These are phyloP conservation scores for Stylosanthes scabra DNA, from an alignment of 331 rosid genomes.

Conservation along the genomic window DNA sequence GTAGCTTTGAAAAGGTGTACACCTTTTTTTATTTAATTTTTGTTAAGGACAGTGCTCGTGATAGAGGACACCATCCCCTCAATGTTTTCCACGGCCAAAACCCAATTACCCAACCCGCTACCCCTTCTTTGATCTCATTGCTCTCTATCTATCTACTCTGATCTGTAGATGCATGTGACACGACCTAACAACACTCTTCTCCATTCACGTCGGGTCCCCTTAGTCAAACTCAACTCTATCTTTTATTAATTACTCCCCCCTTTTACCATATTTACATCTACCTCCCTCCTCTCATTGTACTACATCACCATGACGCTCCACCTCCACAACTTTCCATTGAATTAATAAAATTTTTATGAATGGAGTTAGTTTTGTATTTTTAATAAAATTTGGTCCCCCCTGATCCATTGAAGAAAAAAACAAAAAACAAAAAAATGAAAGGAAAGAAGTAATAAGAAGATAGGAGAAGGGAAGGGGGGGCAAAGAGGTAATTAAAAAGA, in stretches of 20 bases:
- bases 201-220: neutral
- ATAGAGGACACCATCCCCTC: slow-evolving; percentile 29
- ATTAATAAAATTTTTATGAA: too few relatives aligned
- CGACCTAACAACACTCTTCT: slow-evolving; percentile 47
- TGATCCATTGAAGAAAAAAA: too few relatives aligned
- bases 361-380: too few relatives aligned
- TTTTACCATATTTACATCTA: too few relatives aligned
- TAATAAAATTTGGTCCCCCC: too few relatives aligned
- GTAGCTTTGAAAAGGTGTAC: slow-evolving; percentile 40
- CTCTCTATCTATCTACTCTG: neutral
- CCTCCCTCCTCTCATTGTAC: too few relatives aligned
- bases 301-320: too few relatives aligned
- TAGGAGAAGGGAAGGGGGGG: slow-evolving; percentile 17
- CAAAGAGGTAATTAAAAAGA: slow-evolving; percentile 15
- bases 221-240: slow-evolving; percentile 35
- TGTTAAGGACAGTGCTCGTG: slow-evolving; percentile 43
- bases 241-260: too few relatives aligned
- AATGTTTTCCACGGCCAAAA: slow-evolving; percentile 36
- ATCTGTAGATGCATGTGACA: slow-evolving; percentile 60
- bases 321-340: too few relatives aligned
- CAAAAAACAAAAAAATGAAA: too few relatives aligned
- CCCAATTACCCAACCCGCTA: neutral
- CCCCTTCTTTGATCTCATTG: neutral
- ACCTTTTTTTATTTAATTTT: too few relatives aligned
- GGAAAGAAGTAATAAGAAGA: too few relatives aligned